These are phyloP conservation scores for Aspergillus latus DNA, from an alignment of 2,329 filamentous ascomycete genomes.

Conservation along the genomic window DNA sequence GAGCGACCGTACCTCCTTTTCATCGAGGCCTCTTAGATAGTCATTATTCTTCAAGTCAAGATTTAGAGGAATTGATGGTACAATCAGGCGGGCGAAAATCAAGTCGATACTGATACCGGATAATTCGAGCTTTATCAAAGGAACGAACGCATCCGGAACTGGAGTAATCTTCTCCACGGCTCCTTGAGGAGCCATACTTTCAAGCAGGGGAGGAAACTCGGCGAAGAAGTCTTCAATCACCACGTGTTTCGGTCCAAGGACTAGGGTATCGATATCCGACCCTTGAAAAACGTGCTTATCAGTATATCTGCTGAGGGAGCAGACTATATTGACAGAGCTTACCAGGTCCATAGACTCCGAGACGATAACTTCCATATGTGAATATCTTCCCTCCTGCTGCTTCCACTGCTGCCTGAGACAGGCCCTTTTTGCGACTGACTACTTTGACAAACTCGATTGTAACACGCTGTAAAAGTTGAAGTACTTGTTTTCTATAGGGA, in stretches of 20 bases:
- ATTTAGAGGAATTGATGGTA: constrained; percentile 69
- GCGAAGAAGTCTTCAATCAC: constrained; percentile 88
- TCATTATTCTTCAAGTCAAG: constrained; percentile 79
- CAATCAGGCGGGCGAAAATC: constrained; percentile 75
- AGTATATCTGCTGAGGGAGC: background rate
- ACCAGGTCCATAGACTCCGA: constrained; percentile 88
- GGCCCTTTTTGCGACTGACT: constrained; percentile 71
- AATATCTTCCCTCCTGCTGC: constrained; percentile 89
- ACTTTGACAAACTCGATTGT: constrained; percentile 83
- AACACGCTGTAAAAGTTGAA: constrained; percentile 74
- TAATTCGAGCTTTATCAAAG: constrained; percentile 96
- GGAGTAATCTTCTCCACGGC: constrained; percentile 80
- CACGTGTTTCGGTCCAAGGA: constrained; percentile 88
- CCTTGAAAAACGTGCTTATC: constrained; percentile 48
- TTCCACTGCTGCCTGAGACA: constrained; percentile 75
- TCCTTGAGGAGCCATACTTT: constrained; percentile 72
- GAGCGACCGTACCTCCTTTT: constrained; percentile 80
- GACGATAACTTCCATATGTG: constrained; percentile 91
- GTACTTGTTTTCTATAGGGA: constrained; percentile 62
- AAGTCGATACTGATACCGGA: constrained; percentile 91
- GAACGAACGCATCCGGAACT: constrained; percentile 88
- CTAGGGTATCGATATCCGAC: constrained; percentile 95
- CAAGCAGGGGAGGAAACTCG: constrained; percentile 76
- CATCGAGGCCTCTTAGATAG: constrained; percentile 80
- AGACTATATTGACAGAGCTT: constrained; percentile 19